Base-by-base conservation (phyloP, 2,329 filamentous ascomycete species). In the Clarireedia paspali region DNA sequence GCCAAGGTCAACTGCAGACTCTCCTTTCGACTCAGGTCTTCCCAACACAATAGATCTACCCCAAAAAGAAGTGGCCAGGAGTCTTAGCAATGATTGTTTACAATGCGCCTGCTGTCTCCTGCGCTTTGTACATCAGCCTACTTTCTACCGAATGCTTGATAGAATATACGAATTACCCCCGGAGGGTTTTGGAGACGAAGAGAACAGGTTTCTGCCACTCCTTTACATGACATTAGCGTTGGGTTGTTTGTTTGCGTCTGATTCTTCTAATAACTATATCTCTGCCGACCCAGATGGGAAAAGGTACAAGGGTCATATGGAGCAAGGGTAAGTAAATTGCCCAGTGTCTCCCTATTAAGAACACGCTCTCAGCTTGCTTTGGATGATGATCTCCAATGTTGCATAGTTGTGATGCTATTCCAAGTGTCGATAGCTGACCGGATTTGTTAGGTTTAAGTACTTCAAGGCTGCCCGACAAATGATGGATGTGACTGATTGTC, bases 81-180 rank as follows among this genome's bases (percentile, higher is more conserved):
- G 71, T 46, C 70, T 84, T 17, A 82, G 79, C 64, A 75, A 79
- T 58, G 80, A 80, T 61, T 76, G 80, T 0, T 68, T 84, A 14
- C 77, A 77, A 62, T 80, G 77, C 57, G 81, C 79, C 7, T 83
- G 80, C 2, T 80, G 78, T 57, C 71, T 84, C 1, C 70, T 83
- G 23, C 82, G 88, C 39, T 85, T 92, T 55, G 81, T 95, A 5
- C 91, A 96, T 66, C 77, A 88, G 50, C 91, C 91, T 0, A 83
- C 83, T 0, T 96, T 96, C 68, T 90, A 87, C 72, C 79, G 81
- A 57, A 84, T 82, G 64, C 79, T 96, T 60, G 85, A 96, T 62
- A 80, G 80, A 54, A 78, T 96, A 40, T 96, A 95, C 70, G 82
- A 87, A 61, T 83, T 77, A 23, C 76, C 87, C 1, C 75, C 79